Evolutionary conservation across 805 yeast genomes (phyloP), one percentile per base, ranked within the genome.

Genomic region (Pichia occidentalis): DNA sequence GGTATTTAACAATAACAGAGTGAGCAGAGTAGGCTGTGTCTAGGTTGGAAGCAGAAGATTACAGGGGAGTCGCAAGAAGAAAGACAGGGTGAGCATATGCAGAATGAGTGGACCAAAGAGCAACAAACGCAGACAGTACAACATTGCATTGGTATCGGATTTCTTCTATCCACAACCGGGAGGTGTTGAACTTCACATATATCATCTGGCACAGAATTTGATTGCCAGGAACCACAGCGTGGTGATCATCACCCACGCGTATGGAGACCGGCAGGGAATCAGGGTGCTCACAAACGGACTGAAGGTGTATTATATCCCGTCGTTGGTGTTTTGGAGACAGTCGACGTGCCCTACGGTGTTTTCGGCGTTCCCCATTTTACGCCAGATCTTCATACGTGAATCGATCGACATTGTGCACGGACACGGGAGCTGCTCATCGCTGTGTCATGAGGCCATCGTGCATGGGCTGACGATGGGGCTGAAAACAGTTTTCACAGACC

Each of bases 151-250:
- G 96, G 85, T 88, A 4, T 84, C 95, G 30, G 99, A 92, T 61
- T 92, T 87, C 67, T 92, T 92, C 73, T 92, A 84, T 61, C 99
- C 99, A 9, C 98, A 92, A 56, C 82, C 97, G 0, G 99, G 99
- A 4, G 99, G 99, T 8, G 95, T 92, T 2, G 99, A 92, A 58
- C 77, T 90, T 45, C 98, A 92, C 56, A 84, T 90, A 13, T 86
- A 85, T 58, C 97, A 92, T 57, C 61, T 92, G 18, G 80, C 97
- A 0, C 94, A 86, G 58, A 76, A 80, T 52, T 71, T 88, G 38
- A 80, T 85, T 8, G 75, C 73, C 16, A 60, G 79, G 27, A 97
- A 96, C 7, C 96, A 88, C 54, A 75, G 84, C 4, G 97, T 90
- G 9, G 63, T 88, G 5, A 75, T 92, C 18, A 71, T 92, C 23